These are phyloP conservation scores for Cryphonectria carpinicola DNA, from an alignment of 2,329 filamentous ascomycete genomes.

Conservation along the genomic window DNA sequence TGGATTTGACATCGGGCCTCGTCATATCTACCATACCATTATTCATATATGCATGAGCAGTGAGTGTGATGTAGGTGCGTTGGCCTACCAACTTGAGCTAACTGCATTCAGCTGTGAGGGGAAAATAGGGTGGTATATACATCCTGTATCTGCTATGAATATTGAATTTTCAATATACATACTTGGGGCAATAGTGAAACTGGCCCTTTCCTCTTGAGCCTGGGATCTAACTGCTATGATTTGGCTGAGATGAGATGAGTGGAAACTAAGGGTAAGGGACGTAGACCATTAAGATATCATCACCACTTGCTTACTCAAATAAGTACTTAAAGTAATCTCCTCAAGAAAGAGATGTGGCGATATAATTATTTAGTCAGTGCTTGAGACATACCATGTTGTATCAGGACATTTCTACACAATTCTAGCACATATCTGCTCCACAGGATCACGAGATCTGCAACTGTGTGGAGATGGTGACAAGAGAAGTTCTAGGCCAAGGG, in stretches of 20 bases:
- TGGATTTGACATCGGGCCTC: background rate
- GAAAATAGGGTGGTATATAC: background rate
- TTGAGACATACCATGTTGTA: background rate
- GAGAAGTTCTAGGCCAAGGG: background rate
- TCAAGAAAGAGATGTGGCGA: background rate
- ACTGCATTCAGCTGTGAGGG: background rate
- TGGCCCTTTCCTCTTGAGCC: too few species aligned
- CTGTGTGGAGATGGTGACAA: background rate
- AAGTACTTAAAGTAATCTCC: background rate
- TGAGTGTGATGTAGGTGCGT: background rate
- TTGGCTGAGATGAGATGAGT: background rate
- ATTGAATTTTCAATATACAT: too few species aligned
- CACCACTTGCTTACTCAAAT: background rate
- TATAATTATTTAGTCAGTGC: background rate
- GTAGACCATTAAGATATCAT: background rate
- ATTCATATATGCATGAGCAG: background rate
- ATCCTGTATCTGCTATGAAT: background rate
- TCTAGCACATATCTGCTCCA: background rate
- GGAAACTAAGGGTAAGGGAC: background rate
- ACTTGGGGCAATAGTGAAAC: too few species aligned
- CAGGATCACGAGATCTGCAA: background rate
- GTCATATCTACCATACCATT: background rate
- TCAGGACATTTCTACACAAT: background rate
- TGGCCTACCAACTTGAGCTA: background rate
- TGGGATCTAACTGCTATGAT: too few species aligned